Evolutionary conservation across 768 basidiomycete genomes (phyloP), one percentile per base, ranked within the genome.

Genomic region (Epithele typhae): DNA sequence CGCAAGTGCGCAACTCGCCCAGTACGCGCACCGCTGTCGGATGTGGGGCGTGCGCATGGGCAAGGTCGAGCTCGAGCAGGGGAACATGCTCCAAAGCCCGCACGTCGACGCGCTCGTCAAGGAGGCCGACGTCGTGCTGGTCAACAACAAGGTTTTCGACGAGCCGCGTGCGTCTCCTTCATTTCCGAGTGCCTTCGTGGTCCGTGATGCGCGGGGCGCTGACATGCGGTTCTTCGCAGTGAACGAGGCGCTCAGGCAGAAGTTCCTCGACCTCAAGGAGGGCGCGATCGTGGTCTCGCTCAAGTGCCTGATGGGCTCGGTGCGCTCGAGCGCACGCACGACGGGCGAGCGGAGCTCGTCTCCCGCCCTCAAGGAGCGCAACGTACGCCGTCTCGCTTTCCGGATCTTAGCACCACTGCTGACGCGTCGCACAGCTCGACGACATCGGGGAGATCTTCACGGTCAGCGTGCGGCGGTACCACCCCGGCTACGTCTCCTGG

Each of bases 231-330:
- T 7, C 27, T 7, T 30, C 8, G 10, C 47, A 91, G 87, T 98
- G 50, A 98, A 97, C 64, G 89, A 91, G 59, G 79, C 83, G 1
- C 69, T 99, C 14, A 76, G 87, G 37, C 83, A 87, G 23, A 87
- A 92, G 59, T 98, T 98, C 67, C 71, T 99, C 45, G 96, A 99
- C 60, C 71, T 98, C 49, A 96, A 92, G 60, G 91, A 95, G 49
- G 90, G 91, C 17, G 92, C 93, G 0, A 83, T 83, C 39, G 87
- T 99, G 38, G 79, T 98, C 30, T 92, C 90, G 17, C 69, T 99
- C 15, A 81, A 85, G 48, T 91, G 92, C 1, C 96, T 91, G 52
- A 84, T 93, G 46, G 77, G 84, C 25, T 64, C 69, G 19, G 72
- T 84, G 55, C 85, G 88, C 30, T 72, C 96, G 47, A 91, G 87